phyloP scores from a whole-genome alignment of 2,329 filamentous ascomycete genomes.

The Penicillium sp. region DNA sequence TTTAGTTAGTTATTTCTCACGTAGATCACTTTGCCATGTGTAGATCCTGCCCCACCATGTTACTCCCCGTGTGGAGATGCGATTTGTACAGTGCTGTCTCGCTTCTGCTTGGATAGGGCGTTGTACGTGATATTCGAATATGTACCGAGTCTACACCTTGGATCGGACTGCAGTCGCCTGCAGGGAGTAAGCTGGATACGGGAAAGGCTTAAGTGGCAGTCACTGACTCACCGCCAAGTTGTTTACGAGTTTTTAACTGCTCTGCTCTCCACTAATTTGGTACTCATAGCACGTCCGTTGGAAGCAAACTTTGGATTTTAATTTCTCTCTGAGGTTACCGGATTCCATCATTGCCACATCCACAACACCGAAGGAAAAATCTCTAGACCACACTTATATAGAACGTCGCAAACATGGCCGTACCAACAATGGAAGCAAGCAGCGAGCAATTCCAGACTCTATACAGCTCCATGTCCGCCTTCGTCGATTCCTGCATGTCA shows the following conservation, averaged over 20 bases:
- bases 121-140: neutral
- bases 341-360: neutral
- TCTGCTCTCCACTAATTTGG: neutral
- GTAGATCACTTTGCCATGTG: neutral
- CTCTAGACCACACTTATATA: neutral
- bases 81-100: neutral
- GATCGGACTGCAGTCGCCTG: neutral
- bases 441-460: slow-evolving; percentile 41
- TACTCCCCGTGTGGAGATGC: neutral
- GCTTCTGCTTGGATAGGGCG: neutral
- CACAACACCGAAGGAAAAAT: neutral
- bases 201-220: neutral
- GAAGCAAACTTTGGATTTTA: too few relatives aligned
- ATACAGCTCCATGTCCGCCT: slow-evolving; percentile 54
- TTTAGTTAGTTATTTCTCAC: neutral
- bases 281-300: too few relatives aligned
- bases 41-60: neutral
- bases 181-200: neutral
- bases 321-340: too few relatives aligned
- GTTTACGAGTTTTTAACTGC: neutral
- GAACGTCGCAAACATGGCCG: neutral
- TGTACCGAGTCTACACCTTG: neutral
- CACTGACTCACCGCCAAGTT: neutral
- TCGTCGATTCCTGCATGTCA: slow-evolving; percentile 68
- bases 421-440: slow-evolving; percentile 10